Conservation (phyloP, 2,329 filamentous ascomycete species). For the Fusarium haematococcum region DNA sequence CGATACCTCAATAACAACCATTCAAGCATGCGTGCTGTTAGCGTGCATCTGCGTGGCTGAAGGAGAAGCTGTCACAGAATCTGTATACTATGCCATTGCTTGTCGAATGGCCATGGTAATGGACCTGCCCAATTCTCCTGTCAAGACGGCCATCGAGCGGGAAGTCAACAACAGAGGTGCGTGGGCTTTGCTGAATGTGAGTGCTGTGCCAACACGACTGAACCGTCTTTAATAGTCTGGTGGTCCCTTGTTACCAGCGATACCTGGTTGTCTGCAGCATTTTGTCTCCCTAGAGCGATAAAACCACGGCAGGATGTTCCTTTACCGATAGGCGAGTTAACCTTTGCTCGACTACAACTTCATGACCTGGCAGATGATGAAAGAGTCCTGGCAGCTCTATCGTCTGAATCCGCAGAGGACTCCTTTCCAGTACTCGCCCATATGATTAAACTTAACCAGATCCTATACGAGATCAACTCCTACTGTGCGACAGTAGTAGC, state of each 20-base stretch:
- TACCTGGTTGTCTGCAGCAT: constrained; percentile 37
- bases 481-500: constrained; percentile 17
- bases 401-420: not conserved
- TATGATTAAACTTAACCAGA: constrained; percentile 44
- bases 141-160: constrained; percentile 44
- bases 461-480: constrained; percentile 55
- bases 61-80: constrained; percentile 50
- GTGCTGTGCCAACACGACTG: not conserved
- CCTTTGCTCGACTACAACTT: not conserved
- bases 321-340: constrained; percentile 51
- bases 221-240: constrained; percentile 27
- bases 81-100: constrained; percentile 53
- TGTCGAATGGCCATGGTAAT: constrained; percentile 51
- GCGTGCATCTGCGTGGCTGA: constrained; percentile 50
- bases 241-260: constrained; percentile 39
- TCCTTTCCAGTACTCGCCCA: constrained; percentile 12
- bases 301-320: constrained; percentile 36
- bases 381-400: not conserved
- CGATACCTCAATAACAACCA: constrained; percentile 22
- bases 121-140: constrained; percentile 49
- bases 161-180: constrained; percentile 50
- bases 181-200: not conserved
- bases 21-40: constrained; percentile 55
- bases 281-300: constrained; percentile 24
- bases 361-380: not conserved